phyloP scores from a whole-genome alignment of 192 early-diverging fungal species.

The Mortierella alpina region DNA sequence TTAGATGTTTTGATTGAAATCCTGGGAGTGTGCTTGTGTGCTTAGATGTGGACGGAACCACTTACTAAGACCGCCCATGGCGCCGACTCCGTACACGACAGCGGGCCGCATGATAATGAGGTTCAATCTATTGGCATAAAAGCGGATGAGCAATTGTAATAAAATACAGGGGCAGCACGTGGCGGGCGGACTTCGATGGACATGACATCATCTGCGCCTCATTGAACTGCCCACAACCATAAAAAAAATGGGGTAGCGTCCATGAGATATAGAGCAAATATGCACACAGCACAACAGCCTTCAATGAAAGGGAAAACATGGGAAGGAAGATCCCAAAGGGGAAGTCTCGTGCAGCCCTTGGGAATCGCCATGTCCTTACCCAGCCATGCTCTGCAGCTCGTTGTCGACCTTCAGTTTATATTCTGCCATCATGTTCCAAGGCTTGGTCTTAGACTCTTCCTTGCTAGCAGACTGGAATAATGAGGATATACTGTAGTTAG shows the following conservation, averaged over 20 bases:
- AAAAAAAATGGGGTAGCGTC: no score
- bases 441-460: slow-evolving; percentile 78
- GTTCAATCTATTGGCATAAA: slow-evolving; percentile 64
- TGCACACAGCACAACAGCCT: no score
- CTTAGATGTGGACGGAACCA: slow-evolving; percentile 21
- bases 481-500: no score
- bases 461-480: slow-evolving; percentile 44
- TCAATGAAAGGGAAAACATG: no score
- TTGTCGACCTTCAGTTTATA: slow-evolving; percentile 81
- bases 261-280: no score
- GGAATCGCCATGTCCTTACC: slow-evolving; percentile 50
- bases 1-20: slow-evolving; percentile 10
- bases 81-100: slow-evolving; percentile 88
- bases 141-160: no score
- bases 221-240: no score
- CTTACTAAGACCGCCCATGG: slow-evolving; percentile 81
- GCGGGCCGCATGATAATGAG: slow-evolving; percentile 89
- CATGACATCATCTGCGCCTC: no score
- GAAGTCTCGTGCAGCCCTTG: no score
- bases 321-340: no score
- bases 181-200: no score
- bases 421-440: slow-evolving; percentile 84
- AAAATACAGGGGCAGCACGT: no score
- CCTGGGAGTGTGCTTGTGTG: background rate
- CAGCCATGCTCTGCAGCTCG: slow-evolving; percentile 79